Base-by-base conservation (phyloP, 2,329 filamentous ascomycete species). In the Pseudocercospora pini-densiflorae region DNA sequence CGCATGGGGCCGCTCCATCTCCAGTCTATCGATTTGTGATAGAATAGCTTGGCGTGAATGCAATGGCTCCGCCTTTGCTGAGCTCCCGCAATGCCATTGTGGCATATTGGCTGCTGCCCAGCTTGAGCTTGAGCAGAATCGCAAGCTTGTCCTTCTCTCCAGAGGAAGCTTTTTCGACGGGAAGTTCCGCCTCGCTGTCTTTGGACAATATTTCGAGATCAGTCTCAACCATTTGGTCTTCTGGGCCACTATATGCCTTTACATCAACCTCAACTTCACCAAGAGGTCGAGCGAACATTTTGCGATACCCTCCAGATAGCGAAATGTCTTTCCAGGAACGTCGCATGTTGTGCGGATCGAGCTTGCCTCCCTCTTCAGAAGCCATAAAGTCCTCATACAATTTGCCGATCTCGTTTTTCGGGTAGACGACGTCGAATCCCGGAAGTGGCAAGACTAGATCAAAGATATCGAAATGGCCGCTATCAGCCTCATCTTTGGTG, bases 401-500 rank as follows among this genome's bases (percentile, higher is more conserved):
- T 2, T 88, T 84, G n/a, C 91, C 92, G 68, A 97, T 88, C 40
- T 88, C 88, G 77, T 99, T 98, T 23, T 84, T 77, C 0, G 95
- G 95, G 76, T 98, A 99, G 40, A 92, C 79, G 45, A 98, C 87
- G 73, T 97, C 93, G 81, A 89, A 97, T 19, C 95, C 95, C 0
- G 95, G 95, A n/a, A 91, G 89, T 2, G 96, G 94, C 2, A 99
- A 85, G 12, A 99, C 94, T 68, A 98, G 77, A 76, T 99, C 95
- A 75, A 92, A 93, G 73, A 99, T 91, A 43, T 85, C 88, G 79
- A 90, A 97, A 65, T 86, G 85, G 10, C 92, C 93, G 70, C 88
- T 92, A 27, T 85, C 84, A 2, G 89, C 92, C 77, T 99, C 95
- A n/a, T 90, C 89, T 4, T 87, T 87, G 1, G 89, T 91, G 14